Base-by-base conservation (phyloP, 2,329 filamentous ascomycete genomes). In the Aspergillus sp. region DNA sequence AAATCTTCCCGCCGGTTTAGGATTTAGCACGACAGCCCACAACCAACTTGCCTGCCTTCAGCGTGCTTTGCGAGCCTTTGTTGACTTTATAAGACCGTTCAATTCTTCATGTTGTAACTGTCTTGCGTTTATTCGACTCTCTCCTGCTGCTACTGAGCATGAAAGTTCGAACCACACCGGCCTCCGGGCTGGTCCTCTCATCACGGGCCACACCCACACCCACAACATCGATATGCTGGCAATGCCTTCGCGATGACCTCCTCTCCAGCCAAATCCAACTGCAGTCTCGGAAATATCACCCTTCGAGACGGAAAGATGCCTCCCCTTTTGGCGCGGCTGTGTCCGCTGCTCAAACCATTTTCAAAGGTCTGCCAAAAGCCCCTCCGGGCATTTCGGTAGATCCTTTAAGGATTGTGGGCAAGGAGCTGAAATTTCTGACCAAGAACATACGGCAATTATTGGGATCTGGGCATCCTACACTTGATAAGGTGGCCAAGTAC, bases 401-500 rank as follows among this genome's bases (percentile, higher is more conserved):
- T 66, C 91, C 91, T 32, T 78, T 97, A 61, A 81, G 87, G 52
- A 85, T 88, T 32, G 90, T 97, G 32, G 91, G 88, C 52, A 94
- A 95, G 71, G 91, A 97, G 75, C 88, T 98, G 83, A 93, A 94
- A 70, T 94, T 90, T 59, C 73, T 97, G 61, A 95, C 87, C 7
- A 89, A 89, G 46, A 95, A 97, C 60, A 94, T 97, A 68, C 80
- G 88, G 51, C 86, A 94, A 63, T 76, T 97, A n/a, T 74, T 97
- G 10, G 91, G 91, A 4, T 96, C 90, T 0, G 91, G 91, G 4
- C 91, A 98, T 64, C 93, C 93, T 0, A 89, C 90, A 41, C 79
- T 98, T 50, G 93, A 97, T 64, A 90, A 88, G 38, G 91, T 90
- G 29, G 89, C 93, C 44, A 98, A 98, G 71, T 98, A 98, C 75